Base-by-base conservation (phyloP, 2,329 filamentous ascomycete genomes). In the Nothophoma quercina region DNA sequence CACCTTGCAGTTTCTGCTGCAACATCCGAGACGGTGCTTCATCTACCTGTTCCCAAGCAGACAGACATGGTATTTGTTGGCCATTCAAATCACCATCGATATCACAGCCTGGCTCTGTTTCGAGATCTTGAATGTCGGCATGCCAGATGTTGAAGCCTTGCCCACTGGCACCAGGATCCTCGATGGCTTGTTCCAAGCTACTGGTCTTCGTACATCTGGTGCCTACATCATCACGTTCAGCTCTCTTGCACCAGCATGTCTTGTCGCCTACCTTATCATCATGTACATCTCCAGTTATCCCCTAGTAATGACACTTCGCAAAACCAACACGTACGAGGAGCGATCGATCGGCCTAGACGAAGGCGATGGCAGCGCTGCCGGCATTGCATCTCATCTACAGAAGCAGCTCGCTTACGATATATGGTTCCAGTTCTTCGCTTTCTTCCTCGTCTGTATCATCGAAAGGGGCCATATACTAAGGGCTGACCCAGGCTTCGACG, bases 271-370 rank as follows among this genome's bases (percentile, higher is more conserved):
- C 60, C 76, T 87, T 10, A 79, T 87, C 48, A 85, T 87, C 77
- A 88, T 88, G 83, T 88, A 88, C 68, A 83, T 88, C 33, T 84
- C 84, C 1, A 83, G 81, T 2, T 87, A 85, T 54, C 85, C 86
- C 0, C 80, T 87, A 18, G 81, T 83, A 21, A 84, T 88, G 52
- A 85, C 83, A 1, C 83, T 88, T 73, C 82, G 87, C 22, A 85
- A 87, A 66, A 88, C 86, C 30, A 90, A 90, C 64, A 84, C 88
- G 23, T 90, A 90, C 65, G 87, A 90, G 67, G 87, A 90, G 63
- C 79, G 85, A 6, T 86, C 84, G 0, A 76, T 90, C 1, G 86
- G 86, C 0, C 82, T 87, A 25, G 84, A 86, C 52, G 73, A 65
- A 38, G 34, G 55, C 10, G 60, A 59, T 12, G 51, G 38, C 16